Evolutionary conservation across 164 flowering plant species (phyloP), one percentile per base, ranked within the genome.

Genomic region (Berberis thunbergii): DNA sequence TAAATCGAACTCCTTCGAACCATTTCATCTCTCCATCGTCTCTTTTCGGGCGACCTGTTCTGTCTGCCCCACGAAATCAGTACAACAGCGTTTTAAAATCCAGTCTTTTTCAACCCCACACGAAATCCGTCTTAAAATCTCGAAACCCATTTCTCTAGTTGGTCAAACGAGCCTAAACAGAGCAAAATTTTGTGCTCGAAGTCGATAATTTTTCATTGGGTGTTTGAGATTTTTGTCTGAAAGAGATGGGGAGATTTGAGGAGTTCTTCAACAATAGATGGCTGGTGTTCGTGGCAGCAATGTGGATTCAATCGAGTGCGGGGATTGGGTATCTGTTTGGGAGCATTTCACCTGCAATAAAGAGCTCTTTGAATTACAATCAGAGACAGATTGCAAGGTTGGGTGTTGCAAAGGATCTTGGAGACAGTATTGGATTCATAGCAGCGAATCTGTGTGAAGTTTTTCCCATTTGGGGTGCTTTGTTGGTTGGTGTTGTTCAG

Each of bases 331-430:
- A 95, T 66, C 59, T 91, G 74, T 95, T 95, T 69, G 99, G 98
- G 56, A 89, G 97, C 74, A 82, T 91, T 40, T 95, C 99, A 2
- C 99, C 99, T 0, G 84, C 73, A 11, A 86, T 95, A 3, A 95
- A 95, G 76, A 86, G 82, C 70, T 73, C 84, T 6, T 63, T 95
- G 71, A 70, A 66, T 62, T 95, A 95, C 70, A 91, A 95, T 69
- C 97, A 95, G 77, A 76, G 64, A 60, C 91, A 91, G 81, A 46
- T 95, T 60, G 89, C 97, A 2, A 77, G 82, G 26, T 70, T 95
- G 59, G 99, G 96, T 9, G 90, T 95, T 53, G 97, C 97, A 6
- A 95, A 95, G 71, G 97, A 95, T 66, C 80, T 95, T n/a, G 99
- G 99, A 0, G 99, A 88, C 67, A 85, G 92, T 73, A 88, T 95